These are phyloP conservation scores for Xerocomus brunneocitrinus DNA, from an alignment of 768 basidiomycete species.

Conservation along the genomic window DNA sequence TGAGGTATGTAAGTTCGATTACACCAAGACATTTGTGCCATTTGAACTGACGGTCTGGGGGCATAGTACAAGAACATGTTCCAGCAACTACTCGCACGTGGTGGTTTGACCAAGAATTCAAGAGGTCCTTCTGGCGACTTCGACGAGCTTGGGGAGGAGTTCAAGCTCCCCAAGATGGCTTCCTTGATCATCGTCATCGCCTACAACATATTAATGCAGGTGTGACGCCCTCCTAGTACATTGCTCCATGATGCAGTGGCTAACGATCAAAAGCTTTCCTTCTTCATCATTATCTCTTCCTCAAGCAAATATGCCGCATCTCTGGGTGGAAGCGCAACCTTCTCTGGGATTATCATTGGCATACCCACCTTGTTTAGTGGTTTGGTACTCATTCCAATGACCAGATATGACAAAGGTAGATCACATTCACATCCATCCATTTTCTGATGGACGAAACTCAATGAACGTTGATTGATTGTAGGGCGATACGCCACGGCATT, in stretches of 20 bases:
- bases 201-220: slow-evolving; percentile 45
- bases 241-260: not conserved
- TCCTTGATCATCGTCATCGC: slow-evolving; percentile 44
- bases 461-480: slow-evolving; percentile 19
- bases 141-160: slow-evolving; percentile 29
- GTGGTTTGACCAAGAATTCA: not conserved
- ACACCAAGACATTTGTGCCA: not conserved
- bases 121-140: slow-evolving; percentile 8
- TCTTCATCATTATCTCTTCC: slow-evolving; percentile 68
- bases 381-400: slow-evolving; percentile 51
- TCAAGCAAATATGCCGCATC: slow-evolving; percentile 58
- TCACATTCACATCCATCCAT: not conserved
- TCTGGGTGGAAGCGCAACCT: slow-evolving; percentile 64
- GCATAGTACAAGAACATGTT: slow-evolving; percentile 3
- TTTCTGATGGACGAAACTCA: not conserved
- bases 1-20: not conserved
- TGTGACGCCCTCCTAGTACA: slow-evolving; percentile 13
- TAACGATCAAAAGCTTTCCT: slow-evolving; percentile 43
- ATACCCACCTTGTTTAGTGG: slow-evolving; percentile 64
- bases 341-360: slow-evolving; percentile 63
- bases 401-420: slow-evolving; percentile 51
- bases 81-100: not conserved
- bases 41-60: not conserved
- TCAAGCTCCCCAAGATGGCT: slow-evolving; percentile 44
- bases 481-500: slow-evolving; percentile 54